Evolutionary conservation across 169 alveolate species (phyloP).

Genomic region (Plasmodium falciparum): DNA sequence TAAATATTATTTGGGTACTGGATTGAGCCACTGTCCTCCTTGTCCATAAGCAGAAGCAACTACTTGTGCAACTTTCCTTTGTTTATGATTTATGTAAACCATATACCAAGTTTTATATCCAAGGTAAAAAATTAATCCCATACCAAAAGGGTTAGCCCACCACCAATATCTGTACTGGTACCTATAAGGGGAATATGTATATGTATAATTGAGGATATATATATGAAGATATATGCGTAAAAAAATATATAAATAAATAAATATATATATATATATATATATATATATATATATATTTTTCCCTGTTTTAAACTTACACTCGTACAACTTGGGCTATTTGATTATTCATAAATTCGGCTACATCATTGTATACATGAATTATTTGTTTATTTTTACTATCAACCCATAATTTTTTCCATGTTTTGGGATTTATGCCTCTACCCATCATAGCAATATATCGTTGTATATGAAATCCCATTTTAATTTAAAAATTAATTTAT

Average conservation of each 20-base stretch:
- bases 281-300: background rate
- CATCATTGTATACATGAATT: conserved; percentile 77
- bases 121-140: conserved; percentile 88
- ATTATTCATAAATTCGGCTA: conserved; percentile 80
- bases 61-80: conserved; percentile 90
- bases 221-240: background rate
- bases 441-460: conserved; percentile 85
- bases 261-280: conserved; percentile 3
- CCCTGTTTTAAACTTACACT: conserved; percentile 63
- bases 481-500: conserved; percentile 3
- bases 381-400: conserved; percentile 81
- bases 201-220: background rate
- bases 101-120: conserved; percentile 89
- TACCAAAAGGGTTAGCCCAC: conserved; percentile 93
- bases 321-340: conserved; percentile 84
- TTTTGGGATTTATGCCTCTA: conserved; percentile 84
- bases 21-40: conserved; percentile 93
- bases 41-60: conserved; percentile 93
- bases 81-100: conserved; percentile 90
- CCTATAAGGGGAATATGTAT: conserved; percentile 19
- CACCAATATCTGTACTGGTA: conserved; percentile 90
- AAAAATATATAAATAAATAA: background rate
- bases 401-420: conserved; percentile 83
- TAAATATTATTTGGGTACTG: conserved; percentile 86
- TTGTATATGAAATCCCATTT: conserved; percentile 88